Evolutionary conservation across 805 yeast species (phyloP).

Genomic region (Wickerhamomyces tratensis): DNA sequence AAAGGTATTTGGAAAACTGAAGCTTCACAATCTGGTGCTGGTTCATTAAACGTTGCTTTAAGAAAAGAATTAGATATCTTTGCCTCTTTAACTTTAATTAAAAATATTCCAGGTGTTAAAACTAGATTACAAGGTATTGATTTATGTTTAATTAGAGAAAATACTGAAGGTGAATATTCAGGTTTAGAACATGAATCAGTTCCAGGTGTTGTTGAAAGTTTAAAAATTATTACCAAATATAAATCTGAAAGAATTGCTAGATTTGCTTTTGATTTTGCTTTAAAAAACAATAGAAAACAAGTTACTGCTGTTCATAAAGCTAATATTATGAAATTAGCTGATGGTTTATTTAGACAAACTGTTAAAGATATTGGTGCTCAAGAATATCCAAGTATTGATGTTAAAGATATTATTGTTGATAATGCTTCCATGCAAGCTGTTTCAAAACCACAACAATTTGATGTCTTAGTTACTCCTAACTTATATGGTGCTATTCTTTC

Average conservation of each 20-base stretch:
- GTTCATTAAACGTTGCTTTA: constrained; percentile 90
- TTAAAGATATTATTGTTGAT: constrained; percentile 93
- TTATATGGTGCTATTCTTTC: constrained; percentile 96
- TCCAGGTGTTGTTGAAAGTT: constrained; percentile 95
- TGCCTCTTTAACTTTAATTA: constrained; percentile 90
- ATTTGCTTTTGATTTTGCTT: constrained; percentile 94
- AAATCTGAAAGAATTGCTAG: constrained; percentile 97
- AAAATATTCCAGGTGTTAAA: constrained; percentile 89
- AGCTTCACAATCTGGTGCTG: constrained; percentile 63
- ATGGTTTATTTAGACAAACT: constrained; percentile 93
- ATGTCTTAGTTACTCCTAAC: constrained; percentile 96
- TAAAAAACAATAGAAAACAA: constrained; percentile 80
- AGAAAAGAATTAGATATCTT: constrained; percentile 94
- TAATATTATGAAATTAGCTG: constrained; percentile 97
- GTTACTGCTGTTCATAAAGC: constrained; percentile 99
- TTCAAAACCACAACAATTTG: constrained; percentile 95
- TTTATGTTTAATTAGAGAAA: constrained; percentile 93
- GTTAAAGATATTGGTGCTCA: constrained; percentile 78
- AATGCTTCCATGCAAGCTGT: constrained; percentile 99
- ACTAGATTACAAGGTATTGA: constrained; percentile 84
- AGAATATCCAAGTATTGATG: constrained; percentile 76
- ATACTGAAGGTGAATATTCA: constrained; percentile 98
- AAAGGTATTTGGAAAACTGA: constrained; percentile 95
- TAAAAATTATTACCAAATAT: constrained; percentile 88
- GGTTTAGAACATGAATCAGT: constrained; percentile 97